These are phyloP conservation scores for Fusarium algeriense DNA, from an alignment of 2,329 filamentous ascomycete genomes.

Conservation along the genomic window DNA sequence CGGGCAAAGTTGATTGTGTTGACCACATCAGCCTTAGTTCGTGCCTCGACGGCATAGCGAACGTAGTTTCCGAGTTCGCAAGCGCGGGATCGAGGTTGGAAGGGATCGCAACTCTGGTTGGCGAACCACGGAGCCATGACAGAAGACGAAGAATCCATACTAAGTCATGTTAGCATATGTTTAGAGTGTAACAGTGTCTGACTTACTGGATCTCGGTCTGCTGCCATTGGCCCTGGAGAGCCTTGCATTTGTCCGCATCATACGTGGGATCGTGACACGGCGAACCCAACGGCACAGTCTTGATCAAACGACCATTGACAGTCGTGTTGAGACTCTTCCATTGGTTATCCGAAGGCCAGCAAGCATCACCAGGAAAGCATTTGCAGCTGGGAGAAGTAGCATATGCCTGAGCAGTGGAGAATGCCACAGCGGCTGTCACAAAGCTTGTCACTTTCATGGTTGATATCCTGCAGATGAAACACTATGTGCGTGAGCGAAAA, in stretches of 20 bases:
- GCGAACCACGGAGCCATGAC: conserved; percentile 53
- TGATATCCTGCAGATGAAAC: conserved; percentile 7
- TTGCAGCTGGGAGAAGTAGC: conserved; percentile 9
- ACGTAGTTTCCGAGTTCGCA: conserved; percentile 60
- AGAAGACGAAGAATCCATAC: conserved; percentile 43
- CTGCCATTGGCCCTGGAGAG: conserved; percentile 59
- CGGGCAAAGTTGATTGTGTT: conserved; percentile 50
- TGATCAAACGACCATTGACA: conserved; percentile 62
- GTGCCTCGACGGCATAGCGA: conserved; percentile 54
- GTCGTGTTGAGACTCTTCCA: conserved; percentile 65
- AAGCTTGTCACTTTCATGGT: conserved; percentile 16
- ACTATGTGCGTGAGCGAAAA: background rate
- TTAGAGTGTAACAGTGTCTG: background rate
- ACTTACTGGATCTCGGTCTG: conserved; percentile 60
- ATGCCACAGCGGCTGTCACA: background rate
- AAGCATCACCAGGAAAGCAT: conserved; percentile 63
- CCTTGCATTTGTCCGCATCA: conserved; percentile 58
- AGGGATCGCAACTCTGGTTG: conserved; percentile 57
- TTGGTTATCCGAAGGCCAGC: conserved; percentile 62
- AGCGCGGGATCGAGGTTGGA: conserved; percentile 48
- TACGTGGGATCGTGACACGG: conserved; percentile 64
- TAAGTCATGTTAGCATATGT: background rate
- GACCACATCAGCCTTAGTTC: conserved; percentile 50
- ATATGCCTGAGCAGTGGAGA: background rate
- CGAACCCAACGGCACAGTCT: conserved; percentile 62